Conservation (phyloP, 176 grass and related monocot species). For the Tuctoria greenei region DNA sequence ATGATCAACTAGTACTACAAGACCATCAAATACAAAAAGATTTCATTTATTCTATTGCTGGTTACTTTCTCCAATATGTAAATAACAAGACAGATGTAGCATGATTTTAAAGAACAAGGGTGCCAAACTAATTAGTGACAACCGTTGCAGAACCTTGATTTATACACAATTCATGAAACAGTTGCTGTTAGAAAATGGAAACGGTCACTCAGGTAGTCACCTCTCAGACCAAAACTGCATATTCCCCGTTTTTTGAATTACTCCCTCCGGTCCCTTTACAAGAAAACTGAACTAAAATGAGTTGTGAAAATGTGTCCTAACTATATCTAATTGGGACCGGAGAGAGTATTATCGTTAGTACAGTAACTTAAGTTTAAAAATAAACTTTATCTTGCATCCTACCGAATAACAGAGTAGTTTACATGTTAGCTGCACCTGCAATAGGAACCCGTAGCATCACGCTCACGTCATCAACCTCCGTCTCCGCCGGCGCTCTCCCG, state of each 20-base stretch:
- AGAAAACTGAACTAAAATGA: too few relatives aligned
- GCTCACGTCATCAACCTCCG: not conserved
- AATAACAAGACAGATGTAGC: not conserved
- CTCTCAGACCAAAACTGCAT: constrained; percentile 6
- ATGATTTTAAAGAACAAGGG: not conserved
- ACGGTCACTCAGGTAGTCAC: not conserved
- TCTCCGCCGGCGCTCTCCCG: not conserved
- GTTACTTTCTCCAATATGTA: not conserved
- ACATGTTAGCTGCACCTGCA: constrained; percentile 39
- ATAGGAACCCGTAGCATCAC: not conserved
- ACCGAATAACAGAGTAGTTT: not conserved
- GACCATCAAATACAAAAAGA: not conserved
- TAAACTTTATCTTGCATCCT: too few relatives aligned
- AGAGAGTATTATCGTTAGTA: not conserved
- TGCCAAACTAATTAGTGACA: not conserved
- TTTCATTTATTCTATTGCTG: not conserved
- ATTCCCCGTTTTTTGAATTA: too few relatives aligned
- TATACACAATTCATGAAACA: constrained; percentile 10
- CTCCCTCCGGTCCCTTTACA: too few relatives aligned
- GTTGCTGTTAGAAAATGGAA: not conserved
- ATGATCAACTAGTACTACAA: constrained; percentile 3
- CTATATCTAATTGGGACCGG: too few relatives aligned
- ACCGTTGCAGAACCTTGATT: not conserved
- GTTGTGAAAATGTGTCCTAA: too few relatives aligned
- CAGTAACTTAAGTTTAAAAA: too few relatives aligned